These are phyloP conservation scores for Aspergillus ustus DNA, from an alignment of 2,329 filamentous ascomycete genomes.

Conservation along the genomic window DNA sequence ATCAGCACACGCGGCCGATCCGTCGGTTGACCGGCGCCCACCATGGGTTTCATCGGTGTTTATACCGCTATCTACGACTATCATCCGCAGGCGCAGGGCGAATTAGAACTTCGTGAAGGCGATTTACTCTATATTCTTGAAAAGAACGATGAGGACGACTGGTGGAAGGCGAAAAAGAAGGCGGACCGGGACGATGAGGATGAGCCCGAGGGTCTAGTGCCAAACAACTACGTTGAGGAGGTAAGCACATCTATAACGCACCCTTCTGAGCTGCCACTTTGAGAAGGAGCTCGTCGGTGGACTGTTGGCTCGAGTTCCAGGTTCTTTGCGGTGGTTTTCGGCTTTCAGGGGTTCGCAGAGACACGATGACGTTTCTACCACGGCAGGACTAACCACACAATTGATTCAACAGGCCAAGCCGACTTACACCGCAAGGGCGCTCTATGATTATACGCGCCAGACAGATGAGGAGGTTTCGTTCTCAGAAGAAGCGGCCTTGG, in stretches of 20 bases:
- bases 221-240: slow-evolving; percentile 94
- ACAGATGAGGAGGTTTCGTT: slow-evolving; percentile 98
- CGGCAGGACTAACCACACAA: slow-evolving; percentile 15
- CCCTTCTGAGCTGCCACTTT: neutral
- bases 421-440: slow-evolving; percentile 75
- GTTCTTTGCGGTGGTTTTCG: slow-evolving; percentile 2
- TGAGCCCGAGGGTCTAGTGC: slow-evolving; percentile 86
- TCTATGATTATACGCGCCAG: slow-evolving; percentile 97
- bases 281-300: neutral
- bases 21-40: slow-evolving; percentile 22
- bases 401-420: slow-evolving; percentile 62
- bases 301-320: neutral
- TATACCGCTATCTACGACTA: slow-evolving; percentile 95
- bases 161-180: slow-evolving; percentile 97
- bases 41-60: slow-evolving; percentile 89
- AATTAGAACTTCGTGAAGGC: slow-evolving; percentile 82
- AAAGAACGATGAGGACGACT: slow-evolving; percentile 77
- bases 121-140: slow-evolving; percentile 88
- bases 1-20: slow-evolving; percentile 15
- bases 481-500: slow-evolving; percentile 79
- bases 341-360: slow-evolving; percentile 24
- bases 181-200: slow-evolving; percentile 83
- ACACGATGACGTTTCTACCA: slow-evolving; percentile 13
- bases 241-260: slow-evolving; percentile 56
- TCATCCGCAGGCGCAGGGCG: slow-evolving; percentile 79